Conservation (phyloP, 176 grass and related monocot species). For the Cymbopogon citratus region DNA sequence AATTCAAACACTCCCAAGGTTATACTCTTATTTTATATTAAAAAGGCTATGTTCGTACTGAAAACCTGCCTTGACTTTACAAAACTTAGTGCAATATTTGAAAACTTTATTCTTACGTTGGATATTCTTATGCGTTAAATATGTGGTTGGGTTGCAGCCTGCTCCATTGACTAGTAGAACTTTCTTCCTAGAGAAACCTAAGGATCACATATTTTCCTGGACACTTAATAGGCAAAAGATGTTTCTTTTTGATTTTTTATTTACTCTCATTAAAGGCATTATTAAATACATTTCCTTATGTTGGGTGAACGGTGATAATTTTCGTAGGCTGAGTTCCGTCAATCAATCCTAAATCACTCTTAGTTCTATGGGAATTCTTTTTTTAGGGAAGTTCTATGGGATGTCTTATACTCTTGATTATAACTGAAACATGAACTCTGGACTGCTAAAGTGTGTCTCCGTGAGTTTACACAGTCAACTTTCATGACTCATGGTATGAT, state of each 20-base stretch:
- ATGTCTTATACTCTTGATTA: background rate
- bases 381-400: background rate
- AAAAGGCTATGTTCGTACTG: background rate
- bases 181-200: background rate
- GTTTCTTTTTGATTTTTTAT: background rate
- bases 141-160: background rate
- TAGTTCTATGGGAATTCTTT: background rate
- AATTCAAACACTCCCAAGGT: conserved; percentile 82
- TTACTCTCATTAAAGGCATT: background rate
- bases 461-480: background rate
- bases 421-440: background rate
- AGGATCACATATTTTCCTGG: background rate
- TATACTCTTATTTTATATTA: background rate
- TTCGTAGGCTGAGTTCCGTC: background rate
- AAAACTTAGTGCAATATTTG: background rate
- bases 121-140: background rate
- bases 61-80: background rate
- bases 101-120: background rate
- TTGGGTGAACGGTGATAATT: background rate
- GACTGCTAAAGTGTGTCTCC: background rate
- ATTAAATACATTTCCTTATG: background rate
- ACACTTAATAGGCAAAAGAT: background rate
- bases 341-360: background rate
- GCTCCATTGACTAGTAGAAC: conserved; percentile 1
- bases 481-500: background rate